phyloP scores from a whole-genome alignment of 306 rosid species.

The Prunus dulcis region DNA sequence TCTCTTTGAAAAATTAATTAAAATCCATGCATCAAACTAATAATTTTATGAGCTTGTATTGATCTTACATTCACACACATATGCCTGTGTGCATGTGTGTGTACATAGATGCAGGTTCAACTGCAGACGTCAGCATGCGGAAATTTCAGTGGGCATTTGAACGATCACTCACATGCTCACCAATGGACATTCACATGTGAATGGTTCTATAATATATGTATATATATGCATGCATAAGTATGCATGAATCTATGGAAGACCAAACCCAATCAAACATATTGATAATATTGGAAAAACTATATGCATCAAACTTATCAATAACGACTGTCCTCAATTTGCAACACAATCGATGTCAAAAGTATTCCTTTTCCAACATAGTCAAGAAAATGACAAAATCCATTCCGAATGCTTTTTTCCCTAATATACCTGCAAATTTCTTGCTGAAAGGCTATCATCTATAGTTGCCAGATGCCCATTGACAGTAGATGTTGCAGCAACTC shows the following conservation, averaged over 20 bases:
- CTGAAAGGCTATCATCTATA: slow-evolving; percentile 80
- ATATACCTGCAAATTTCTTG: slow-evolving; percentile 77
- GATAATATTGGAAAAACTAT: neutral
- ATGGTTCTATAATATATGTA: no score
- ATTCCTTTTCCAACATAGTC: neutral
- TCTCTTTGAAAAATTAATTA: neutral
- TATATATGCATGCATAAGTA: no score
- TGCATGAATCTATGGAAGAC: neutral
- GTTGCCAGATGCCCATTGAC: slow-evolving; percentile 81
- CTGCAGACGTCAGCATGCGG: neutral
- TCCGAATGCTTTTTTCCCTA: neutral
- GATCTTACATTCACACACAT: neutral
- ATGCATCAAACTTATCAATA: neutral
- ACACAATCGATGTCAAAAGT: neutral
- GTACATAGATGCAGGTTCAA: neutral
- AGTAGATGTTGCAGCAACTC: slow-evolving; percentile 90
- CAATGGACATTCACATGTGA: no score
- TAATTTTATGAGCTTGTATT: neutral
- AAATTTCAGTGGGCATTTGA: neutral
- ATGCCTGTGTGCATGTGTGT: neutral
- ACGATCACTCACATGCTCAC: neutral
- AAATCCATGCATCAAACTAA: neutral
- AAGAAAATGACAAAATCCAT: neutral
- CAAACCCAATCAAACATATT: neutral
- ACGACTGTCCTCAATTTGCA: neutral